Evolutionary conservation across 192 early-diverging fungal genomes (phyloP).

Genomic region (Podila epicladia): DNA sequence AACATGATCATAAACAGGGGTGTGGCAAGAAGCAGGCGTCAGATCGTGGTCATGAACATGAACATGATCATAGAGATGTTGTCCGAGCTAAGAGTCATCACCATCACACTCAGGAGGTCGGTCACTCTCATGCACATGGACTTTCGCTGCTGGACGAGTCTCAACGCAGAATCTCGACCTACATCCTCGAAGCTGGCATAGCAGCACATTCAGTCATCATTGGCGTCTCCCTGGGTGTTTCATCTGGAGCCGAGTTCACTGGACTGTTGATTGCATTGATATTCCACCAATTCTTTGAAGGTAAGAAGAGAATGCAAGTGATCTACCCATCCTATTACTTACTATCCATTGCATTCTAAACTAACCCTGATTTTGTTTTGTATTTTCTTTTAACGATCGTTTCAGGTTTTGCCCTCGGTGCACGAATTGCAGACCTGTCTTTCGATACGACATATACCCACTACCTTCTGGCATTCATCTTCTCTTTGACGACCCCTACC

Average conservation of each 20-base stretch:
- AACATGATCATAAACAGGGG: neutral
- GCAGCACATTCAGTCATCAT: constrained; percentile 73
- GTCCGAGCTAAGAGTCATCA: constrained; percentile 1
- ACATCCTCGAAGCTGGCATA: constrained; percentile 71
- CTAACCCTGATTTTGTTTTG: constrained; percentile 7
- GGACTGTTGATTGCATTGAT: constrained; percentile 71
- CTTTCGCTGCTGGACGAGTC: constrained; percentile 15
- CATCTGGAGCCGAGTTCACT: constrained; percentile 65
- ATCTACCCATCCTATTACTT: neutral
- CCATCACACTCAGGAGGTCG: constrained; percentile 16
- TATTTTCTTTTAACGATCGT: constrained; percentile 52
- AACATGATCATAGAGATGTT: neutral
- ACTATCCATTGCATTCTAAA: neutral
- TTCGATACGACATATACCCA: constrained; percentile 55
- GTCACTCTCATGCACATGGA: constrained; percentile 24
- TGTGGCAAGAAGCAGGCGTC: neutral
- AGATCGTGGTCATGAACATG: neutral
- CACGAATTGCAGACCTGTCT: constrained; percentile 63
- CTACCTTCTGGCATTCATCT: constrained; percentile 65
- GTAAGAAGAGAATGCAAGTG: neutral
- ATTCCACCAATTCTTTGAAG: constrained; percentile 73
- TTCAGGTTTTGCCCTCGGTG: constrained; percentile 74
- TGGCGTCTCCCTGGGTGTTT: constrained; percentile 70
- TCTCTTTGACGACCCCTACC: constrained; percentile 78
- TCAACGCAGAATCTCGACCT: constrained; percentile 52